Conservation (phyloP, 768 basidiomycete species). For the Leccinellum albellum region DNA sequence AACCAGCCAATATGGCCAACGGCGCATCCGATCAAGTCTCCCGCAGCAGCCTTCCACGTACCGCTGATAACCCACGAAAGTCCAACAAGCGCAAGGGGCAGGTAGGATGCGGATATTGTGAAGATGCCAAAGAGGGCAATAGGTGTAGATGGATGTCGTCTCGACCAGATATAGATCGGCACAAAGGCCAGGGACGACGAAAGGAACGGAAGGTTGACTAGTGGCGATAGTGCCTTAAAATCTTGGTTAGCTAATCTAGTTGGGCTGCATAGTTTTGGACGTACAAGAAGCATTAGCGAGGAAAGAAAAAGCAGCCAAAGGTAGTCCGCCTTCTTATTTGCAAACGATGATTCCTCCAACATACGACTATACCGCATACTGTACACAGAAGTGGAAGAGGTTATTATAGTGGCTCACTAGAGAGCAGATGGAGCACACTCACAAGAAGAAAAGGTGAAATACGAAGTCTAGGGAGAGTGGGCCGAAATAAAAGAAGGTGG, state of each 20-base stretch:
- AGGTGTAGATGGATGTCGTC: conserved; percentile 91
- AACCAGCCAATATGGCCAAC: conserved; percentile 89
- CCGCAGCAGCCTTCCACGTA: conserved; percentile 78
- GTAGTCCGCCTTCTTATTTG: conserved; percentile 88
- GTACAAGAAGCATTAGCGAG: conserved; percentile 79
- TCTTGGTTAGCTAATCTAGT: background rate
- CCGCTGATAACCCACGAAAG: conserved; percentile 84
- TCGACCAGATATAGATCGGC: conserved; percentile 95
- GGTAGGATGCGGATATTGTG: conserved; percentile 93
- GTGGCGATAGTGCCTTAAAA: conserved; percentile 69
- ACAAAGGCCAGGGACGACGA: conserved; percentile 92
- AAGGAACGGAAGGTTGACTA: conserved; percentile 90
- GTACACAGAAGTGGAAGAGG: background rate
- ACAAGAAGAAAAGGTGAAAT: conserved; percentile 99
- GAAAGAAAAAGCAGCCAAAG: conserved; percentile 90
- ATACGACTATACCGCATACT: conserved; percentile 97
- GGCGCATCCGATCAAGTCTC: conserved; percentile 78
- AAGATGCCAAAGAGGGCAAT: conserved; percentile 94
- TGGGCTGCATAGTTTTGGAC: conserved; percentile 16
- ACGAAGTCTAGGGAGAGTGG: conserved; percentile 89
- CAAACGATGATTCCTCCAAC: conserved; percentile 95
- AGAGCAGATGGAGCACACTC: conserved; percentile 31
- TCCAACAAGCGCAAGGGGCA: conserved; percentile 85
- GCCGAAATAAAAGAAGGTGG: conserved; percentile 97
- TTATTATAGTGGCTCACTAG: background rate